Evolutionary conservation across 805 yeast species (phyloP), one percentile per base, ranked within the genome.

Genomic region (Schwanniomyces sp.): DNA sequence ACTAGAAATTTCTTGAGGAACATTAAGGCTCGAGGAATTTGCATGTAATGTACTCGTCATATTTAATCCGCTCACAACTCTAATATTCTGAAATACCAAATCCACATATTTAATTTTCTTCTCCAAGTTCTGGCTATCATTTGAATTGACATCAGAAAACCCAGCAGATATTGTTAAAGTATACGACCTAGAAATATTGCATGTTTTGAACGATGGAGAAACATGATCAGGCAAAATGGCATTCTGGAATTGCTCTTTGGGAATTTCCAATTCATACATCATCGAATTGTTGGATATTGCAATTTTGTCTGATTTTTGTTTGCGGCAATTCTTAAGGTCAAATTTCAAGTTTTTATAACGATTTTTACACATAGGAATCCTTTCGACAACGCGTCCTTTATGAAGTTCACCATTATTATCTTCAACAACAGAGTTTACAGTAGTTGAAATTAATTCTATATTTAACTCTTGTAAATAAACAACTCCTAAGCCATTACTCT

Each of bases 181-280:
- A 43, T 64, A 64, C 36, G 48, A 52, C 34, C 86, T 68, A 9
- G 67, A 57, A 18, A 85, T 71, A 55, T 82, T 83, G 55, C 88
- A 82, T 4, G 83, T 75, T 24, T 58, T 62, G 59, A 85, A 85
- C 16, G 78, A 62, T 2, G 88, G 87, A 2, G 82, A 66, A 4
- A 79, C 63, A 37, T 69, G 54, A 40, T 71, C 75, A 0, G 86
- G 85, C 14, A 80, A 51, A 2, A 65, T 58, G 38, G 80, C 72
- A 50, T 69, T 70, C 24, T 64, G 53, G 49, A 67, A 76, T 46
- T 70, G 59, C 40, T 64, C 56, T 18, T 50, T 51, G 0, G 82
- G 81, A 16, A 78, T 68, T 48, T 74, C 79, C n/a, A 76, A 50
- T 50, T 78, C 81, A 54, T 67, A 72, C 21, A 61, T 43, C 5